Conservation (phyloP, 192 early-diverging fungal genomes). For the Thamnidium elegans region DNA sequence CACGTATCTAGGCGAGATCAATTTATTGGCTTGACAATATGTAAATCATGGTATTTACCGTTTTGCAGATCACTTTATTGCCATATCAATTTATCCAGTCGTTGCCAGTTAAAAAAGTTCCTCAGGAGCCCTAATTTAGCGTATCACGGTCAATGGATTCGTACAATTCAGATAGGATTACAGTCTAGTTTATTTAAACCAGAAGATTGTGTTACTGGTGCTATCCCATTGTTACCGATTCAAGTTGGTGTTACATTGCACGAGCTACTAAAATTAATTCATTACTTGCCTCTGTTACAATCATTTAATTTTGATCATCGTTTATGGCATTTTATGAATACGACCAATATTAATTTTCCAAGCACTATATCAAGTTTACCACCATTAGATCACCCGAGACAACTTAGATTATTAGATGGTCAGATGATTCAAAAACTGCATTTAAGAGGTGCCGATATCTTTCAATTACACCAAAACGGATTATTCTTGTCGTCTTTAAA, state of each 20-base stretch:
- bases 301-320: slow-evolving; percentile 7
- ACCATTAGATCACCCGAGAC: slow-evolving; percentile 2
- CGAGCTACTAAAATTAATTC: neutral
- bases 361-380: neutral
- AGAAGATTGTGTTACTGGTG: slow-evolving; percentile 3
- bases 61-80: slow-evolving; percentile 6
- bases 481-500: neutral
- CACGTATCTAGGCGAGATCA: neutral
- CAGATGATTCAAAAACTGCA: neutral
- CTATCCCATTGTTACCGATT: neutral
- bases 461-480: neutral
- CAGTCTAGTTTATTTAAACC: neutral
- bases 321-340: neutral
- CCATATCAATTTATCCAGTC: neutral
- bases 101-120: slow-evolving; percentile 5
- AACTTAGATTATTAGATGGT: neutral
- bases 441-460: neutral
- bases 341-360: neutral
- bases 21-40: neutral
- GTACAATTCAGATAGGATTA: neutral
- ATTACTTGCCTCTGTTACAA: neutral
- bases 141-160: neutral
- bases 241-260: neutral
- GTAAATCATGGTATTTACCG: neutral
- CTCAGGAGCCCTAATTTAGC: neutral